A percentile compares a stretch with the other conserved stretches of the same genome.
Conservation (phyloP, 129 eudicot genomes). For the Helichrysum umbraculigerum region DNA sequence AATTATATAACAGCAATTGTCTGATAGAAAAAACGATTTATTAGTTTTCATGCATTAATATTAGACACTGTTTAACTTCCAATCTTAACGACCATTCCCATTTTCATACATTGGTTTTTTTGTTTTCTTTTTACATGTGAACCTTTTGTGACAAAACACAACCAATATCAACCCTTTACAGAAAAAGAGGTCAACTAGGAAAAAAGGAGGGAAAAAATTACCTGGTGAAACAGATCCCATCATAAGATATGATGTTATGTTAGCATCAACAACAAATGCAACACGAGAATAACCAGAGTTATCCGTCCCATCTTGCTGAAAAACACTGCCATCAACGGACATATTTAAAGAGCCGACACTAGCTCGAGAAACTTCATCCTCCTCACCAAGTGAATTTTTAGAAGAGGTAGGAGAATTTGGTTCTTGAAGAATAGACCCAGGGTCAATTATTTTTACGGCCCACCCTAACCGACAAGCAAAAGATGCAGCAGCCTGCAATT, state of each 20-base stretch:
- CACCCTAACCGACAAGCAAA: slow-evolving; percentile 95
- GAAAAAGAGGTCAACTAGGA: background rate
- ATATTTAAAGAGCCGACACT: slow-evolving; percentile 55
- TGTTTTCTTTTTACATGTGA: no score
- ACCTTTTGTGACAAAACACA: no score
- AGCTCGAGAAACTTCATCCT: slow-evolving; percentile 62
- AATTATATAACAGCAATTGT: no score
- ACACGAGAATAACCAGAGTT: slow-evolving; percentile 69
- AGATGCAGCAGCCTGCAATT: slow-evolving; percentile 96
- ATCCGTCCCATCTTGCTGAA: slow-evolving; percentile 70
- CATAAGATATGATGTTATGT: slow-evolving; percentile 98
- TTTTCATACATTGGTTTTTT: no score
- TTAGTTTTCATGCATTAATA: no score
- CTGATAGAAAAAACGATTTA: no score
- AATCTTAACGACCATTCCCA: background rate
- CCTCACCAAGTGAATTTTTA: slow-evolving; percentile 49
- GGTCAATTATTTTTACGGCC: slow-evolving; percentile 92
- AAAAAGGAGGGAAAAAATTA: slow-evolving; percentile 18
- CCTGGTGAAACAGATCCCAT: slow-evolving; percentile 99
- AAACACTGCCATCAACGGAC: slow-evolving; percentile 55
- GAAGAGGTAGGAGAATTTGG: slow-evolving; percentile 54
- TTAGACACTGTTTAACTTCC: background rate
- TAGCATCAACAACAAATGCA: slow-evolving; percentile 97
- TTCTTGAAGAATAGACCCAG: slow-evolving; percentile 89
- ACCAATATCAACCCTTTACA: background rate